Conservation (phyloP, 176 grass and related monocot species). For the Puya raimondii region DNA sequence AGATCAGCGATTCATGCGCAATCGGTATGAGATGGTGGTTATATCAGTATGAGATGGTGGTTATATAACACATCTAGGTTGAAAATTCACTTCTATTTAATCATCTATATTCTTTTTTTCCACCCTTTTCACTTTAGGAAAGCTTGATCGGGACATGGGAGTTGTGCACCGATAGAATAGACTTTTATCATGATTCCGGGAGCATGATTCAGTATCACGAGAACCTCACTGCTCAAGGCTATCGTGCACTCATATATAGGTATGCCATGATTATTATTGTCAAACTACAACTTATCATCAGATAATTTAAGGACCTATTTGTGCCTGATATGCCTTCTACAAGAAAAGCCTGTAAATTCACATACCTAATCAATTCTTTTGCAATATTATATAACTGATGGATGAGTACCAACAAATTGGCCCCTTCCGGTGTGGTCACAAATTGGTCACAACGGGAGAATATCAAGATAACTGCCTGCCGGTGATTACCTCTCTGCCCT, state of each 20-base stretch:
- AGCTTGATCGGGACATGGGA: slow-evolving; percentile 47
- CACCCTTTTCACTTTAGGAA: slow-evolving; percentile 28
- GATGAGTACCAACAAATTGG: no score
- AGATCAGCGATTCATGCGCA: slow-evolving; percentile 87
- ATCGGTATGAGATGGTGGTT: slow-evolving; percentile 64
- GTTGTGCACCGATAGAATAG: slow-evolving; percentile 38
- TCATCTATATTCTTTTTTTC: neutral
- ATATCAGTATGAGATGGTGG: no score
- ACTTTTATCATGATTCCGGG: slow-evolving; percentile 58
- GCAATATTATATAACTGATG: no score
- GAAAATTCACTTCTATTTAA: neutral
- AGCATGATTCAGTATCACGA: slow-evolving; percentile 92
- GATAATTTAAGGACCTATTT: neutral
- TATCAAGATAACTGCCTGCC: no score
- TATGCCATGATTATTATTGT: slow-evolving; percentile 5
- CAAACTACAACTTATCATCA: neutral
- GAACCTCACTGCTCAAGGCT: slow-evolving; percentile 68
- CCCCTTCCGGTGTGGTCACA: no score
- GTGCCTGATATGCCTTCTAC: no score
- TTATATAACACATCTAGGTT: neutral
- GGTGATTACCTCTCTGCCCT: no score
- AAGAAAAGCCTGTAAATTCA: no score
- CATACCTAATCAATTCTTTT: no score
- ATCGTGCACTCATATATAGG: slow-evolving; percentile 80
- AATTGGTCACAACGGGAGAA: no score